phyloP scores from a whole-genome alignment of 768 basidiomycete genomes.

The Leccinum variicolor region DNA sequence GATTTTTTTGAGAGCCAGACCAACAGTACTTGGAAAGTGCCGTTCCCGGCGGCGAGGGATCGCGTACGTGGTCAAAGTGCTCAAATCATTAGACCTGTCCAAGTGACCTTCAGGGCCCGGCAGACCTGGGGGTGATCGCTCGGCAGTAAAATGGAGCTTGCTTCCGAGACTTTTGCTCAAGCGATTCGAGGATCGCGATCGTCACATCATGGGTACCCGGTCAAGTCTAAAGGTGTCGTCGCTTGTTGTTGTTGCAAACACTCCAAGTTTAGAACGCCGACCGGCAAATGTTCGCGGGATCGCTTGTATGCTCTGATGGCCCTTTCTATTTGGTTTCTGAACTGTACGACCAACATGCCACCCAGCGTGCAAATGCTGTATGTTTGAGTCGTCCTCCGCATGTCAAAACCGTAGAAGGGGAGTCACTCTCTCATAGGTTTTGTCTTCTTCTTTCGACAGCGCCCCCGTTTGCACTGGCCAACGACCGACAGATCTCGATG shows the following conservation, averaged over 20 bases:
- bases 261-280: constrained; percentile 18
- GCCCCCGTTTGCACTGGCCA: neutral
- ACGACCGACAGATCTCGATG: constrained; percentile 7
- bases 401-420: neutral
- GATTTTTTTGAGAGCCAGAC: neutral
- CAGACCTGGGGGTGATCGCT: constrained; percentile 11
- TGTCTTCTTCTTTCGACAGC: constrained; percentile 2
- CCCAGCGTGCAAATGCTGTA: neutral
- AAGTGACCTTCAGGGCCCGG: neutral
- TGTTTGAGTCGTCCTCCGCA: neutral
- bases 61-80: neutral
- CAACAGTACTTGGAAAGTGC: neutral
- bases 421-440: neutral
- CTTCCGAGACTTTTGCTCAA: constrained; percentile 19
- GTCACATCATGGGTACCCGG: constrained; percentile 7
- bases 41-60: neutral
- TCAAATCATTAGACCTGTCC: neutral
- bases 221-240: constrained; percentile 24
- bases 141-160: constrained; percentile 24
- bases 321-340: neutral
- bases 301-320: constrained; percentile 5
- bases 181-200: constrained; percentile 30
- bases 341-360: neutral
- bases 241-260: constrained; percentile 17
- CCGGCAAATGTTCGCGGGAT: constrained; percentile 32